phyloP scores from a whole-genome alignment of 2,329 filamentous ascomycete species.

The Microdochium nivale region DNA sequence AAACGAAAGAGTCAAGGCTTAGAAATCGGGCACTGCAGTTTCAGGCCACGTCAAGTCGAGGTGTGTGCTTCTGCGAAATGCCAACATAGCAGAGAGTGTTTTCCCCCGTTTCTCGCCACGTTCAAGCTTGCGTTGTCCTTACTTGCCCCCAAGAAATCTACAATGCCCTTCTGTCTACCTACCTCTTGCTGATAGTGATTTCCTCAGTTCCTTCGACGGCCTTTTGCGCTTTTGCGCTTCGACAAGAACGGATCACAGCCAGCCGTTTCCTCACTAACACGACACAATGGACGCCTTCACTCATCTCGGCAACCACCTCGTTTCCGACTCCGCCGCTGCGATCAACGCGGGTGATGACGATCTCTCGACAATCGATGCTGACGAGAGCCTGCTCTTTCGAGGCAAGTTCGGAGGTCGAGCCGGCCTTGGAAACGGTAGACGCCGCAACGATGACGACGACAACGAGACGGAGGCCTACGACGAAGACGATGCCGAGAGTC shows the following conservation, averaged over 20 bases:
- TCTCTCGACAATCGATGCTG: conserved; percentile 60
- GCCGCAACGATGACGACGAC: conserved; percentile 80
- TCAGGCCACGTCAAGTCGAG: neutral
- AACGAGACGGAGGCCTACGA: conserved; percentile 78
- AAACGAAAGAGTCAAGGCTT: neutral
- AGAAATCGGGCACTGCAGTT: neutral
- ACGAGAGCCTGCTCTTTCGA: conserved; percentile 74
- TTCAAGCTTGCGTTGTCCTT: too few relatives aligned
- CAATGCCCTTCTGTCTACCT: too few relatives aligned
- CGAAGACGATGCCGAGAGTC: conserved; percentile 68
- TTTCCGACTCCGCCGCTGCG: conserved; percentile 74
- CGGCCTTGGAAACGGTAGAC: conserved; percentile 36
- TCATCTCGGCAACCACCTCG: conserved; percentile 77
- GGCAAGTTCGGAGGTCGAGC: conserved; percentile 49
- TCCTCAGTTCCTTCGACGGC: neutral
- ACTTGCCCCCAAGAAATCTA: too few relatives aligned
- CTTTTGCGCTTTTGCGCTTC: conserved; percentile 2
- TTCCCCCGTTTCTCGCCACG: too few relatives aligned
- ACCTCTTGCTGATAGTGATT: too few relatives aligned
- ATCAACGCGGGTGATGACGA: conserved; percentile 83
- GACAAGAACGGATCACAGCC: neutral
- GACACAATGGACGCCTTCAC: conserved; percentile 83
- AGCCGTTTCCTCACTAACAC: neutral
- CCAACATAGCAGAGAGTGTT: too few relatives aligned
- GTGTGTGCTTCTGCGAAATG: neutral